Conservation (phyloP, 2,329 filamentous ascomycete genomes). For the Xylaria sp. region DNA sequence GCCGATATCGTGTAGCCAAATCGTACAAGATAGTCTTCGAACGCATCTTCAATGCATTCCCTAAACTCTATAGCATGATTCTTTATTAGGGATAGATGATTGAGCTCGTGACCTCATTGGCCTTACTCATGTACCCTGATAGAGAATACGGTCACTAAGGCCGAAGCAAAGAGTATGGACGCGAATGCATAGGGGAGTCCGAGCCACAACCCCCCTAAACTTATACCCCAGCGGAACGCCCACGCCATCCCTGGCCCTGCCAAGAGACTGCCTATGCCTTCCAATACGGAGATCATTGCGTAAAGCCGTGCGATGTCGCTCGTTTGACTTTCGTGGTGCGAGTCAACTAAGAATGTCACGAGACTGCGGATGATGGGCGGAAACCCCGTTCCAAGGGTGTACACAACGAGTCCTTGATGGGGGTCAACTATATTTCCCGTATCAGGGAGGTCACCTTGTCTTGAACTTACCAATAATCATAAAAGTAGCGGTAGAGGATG, state of each 20-base stretch:
- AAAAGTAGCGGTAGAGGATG: neutral
- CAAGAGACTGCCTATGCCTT: slow-evolving; percentile 14
- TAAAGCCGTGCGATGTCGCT: slow-evolving; percentile 18
- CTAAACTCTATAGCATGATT: no score
- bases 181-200: slow-evolving; percentile 7
- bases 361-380: slow-evolving; percentile 19
- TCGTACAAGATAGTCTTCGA: no score
- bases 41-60: no score
- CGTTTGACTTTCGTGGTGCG: slow-evolving; percentile 13
- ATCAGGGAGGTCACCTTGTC: neutral
- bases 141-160: slow-evolving; percentile 10
- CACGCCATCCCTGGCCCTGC: slow-evolving; percentile 17
- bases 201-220: slow-evolving; percentile 6
- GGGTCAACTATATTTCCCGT: neutral
- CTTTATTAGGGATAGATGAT: no score
- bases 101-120: no score
- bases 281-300: slow-evolving; percentile 10
- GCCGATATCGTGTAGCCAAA: no score
- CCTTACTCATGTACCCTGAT: no score
- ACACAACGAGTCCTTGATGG: slow-evolving; percentile 9
- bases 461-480: slow-evolving; percentile 9
- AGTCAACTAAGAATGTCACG: slow-evolving; percentile 11
- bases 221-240: slow-evolving; percentile 11
- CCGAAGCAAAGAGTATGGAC: slow-evolving; percentile 2
- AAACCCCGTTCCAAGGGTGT: slow-evolving; percentile 12